Evolutionary conservation across 306 rosid genomes (phyloP), one percentile per base, ranked within the genome.

Genomic region (Psophocarpus tetragonolobus): DNA sequence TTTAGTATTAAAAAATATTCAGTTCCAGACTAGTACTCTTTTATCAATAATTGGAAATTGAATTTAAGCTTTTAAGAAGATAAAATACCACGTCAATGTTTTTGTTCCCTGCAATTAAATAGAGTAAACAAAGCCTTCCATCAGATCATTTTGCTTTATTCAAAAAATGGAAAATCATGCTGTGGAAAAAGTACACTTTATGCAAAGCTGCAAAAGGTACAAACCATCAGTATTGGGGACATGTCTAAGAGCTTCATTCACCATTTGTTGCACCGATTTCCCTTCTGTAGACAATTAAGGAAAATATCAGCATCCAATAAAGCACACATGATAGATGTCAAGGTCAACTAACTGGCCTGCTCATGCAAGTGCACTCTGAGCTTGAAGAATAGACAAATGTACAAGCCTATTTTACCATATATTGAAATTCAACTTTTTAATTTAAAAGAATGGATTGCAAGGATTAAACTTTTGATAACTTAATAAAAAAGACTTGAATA

Each of bases 201-300:
- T 50, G 26, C 39, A 81, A 3, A 38, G 79, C 57, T 74, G 30
- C 41, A 73, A 48, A 53, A 35, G 53, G 42, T 47, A 75, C 96
- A 84, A 81, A 94, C 98, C 93, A 73, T 89, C 89, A 5, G 10
- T 69, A 68, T 94, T 94, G 21, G 98, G 98, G 73, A 94, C 95
- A 12, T 5, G 93, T 74, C 21, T 84, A 71, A 94, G 97, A 76
- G 98, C 97, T 88, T 90, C 98, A 48, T 84, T 56, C 87, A 94
- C 98, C 97, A 92, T 90, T 86, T 94, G 81, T 83, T 94, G 97
- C 81, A 94, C 98, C 15, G 95, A 87, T 78, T 94, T 94, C 67
- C 98, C 98, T 87, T 90, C 98, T 94, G 92, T 13, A 80, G 33
- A 73, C 44, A 36, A 80, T 63, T 74, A 50, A 62, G 58, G 38